A percentile compares a stretch with the other conserved stretches of the same genome.
Conservation (phyloP, 1,139 yeast species). For the Zygoascus hellenicus region DNA sequence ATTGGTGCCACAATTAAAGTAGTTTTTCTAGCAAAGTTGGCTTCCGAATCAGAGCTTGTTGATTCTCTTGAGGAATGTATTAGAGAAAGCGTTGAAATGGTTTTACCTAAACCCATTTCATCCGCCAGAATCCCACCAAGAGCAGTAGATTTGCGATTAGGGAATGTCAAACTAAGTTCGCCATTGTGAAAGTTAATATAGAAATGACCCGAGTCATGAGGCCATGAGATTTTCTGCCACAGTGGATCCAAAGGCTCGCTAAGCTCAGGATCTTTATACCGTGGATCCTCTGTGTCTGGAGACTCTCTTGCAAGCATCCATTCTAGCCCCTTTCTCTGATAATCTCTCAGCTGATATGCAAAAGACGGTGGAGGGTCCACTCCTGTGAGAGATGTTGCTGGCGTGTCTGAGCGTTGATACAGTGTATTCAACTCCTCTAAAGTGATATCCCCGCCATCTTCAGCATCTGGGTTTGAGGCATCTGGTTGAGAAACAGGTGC, state of each 20-base stretch:
- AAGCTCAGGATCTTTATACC: conserved; percentile 34
- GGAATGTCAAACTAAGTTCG: conserved; percentile 63
- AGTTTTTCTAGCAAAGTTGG: conserved; percentile 57
- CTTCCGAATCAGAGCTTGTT: not conserved
- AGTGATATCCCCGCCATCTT: conserved; percentile 44
- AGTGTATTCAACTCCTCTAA: conserved; percentile 72
- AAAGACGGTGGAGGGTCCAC: conserved; percentile 64
- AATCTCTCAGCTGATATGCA: conserved; percentile 52
- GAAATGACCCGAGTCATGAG: conserved; percentile 41
- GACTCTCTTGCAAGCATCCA: conserved; percentile 65
- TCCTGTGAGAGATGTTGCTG: conserved; percentile 48
- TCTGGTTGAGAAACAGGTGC: conserved; percentile 19
- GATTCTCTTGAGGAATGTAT: conserved; percentile 42
- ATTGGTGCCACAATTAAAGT: conserved; percentile 86
- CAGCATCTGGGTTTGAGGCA: conserved; percentile 14
- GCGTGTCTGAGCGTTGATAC: conserved; percentile 55
- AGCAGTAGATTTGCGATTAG: conserved; percentile 43
- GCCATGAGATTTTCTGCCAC: conserved; percentile 82
- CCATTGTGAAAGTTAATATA: conserved; percentile 84
- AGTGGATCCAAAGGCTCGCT: conserved; percentile 62
- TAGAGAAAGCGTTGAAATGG: conserved; percentile 75
- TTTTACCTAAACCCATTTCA: conserved; percentile 96
- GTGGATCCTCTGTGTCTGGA: conserved; percentile 26
- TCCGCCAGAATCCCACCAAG: conserved; percentile 94
- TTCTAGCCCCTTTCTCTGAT: conserved; percentile 73